Conservation (phyloP, 2,329 filamentous ascomycete species). For the Colletotrichum orchidophilum region DNA sequence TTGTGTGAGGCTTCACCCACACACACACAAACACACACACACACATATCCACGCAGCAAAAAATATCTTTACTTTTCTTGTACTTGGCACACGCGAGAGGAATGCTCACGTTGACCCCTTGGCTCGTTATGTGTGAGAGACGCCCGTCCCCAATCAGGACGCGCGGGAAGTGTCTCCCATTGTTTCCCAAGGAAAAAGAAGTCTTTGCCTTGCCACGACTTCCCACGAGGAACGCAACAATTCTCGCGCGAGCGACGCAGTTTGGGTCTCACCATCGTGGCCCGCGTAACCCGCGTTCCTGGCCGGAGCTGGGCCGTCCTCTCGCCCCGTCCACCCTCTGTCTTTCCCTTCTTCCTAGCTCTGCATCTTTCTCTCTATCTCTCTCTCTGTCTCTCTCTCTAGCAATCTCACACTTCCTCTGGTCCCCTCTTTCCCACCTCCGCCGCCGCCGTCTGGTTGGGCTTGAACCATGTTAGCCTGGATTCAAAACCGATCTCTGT, state of each 20-base stretch:
- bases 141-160: slow-evolving; percentile 8
- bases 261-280: slow-evolving; percentile 13
- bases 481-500: slow-evolving; percentile 23
- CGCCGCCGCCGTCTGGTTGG: background rate
- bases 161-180: slow-evolving; percentile 11
- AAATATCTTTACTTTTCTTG: background rate
- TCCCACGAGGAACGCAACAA: slow-evolving; percentile 28
- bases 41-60: background rate
- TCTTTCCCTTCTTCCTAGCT: background rate
- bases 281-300: slow-evolving; percentile 28
- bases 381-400: background rate
- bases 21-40: background rate
- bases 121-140: background rate
- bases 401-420: background rate
- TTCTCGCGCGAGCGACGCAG: slow-evolving; percentile 20
- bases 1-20: background rate
- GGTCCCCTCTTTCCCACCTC: background rate
- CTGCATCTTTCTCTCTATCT: background rate
- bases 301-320: slow-evolving; percentile 3
- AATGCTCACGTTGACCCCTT: background rate
- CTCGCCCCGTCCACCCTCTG: background rate
- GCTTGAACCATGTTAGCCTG: background rate
- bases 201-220: slow-evolving; percentile 12
- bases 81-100: slow-evolving; percentile 3
- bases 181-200: background rate